These are phyloP conservation scores for Xylaria sp. DNA, from an alignment of 2,329 filamentous ascomycete genomes.

Conservation along the genomic window DNA sequence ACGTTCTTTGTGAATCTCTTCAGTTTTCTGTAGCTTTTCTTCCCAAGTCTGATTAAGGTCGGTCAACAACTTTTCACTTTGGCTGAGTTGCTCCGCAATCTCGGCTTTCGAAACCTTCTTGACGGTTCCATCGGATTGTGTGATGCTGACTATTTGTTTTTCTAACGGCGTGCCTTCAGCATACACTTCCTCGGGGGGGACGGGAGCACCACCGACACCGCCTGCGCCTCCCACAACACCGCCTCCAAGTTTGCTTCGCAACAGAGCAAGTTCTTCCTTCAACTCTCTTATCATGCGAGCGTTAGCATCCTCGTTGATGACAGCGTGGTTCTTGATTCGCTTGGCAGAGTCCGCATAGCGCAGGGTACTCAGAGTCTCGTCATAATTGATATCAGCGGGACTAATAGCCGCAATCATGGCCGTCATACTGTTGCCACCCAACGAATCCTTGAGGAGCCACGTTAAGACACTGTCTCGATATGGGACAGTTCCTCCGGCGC, in stretches of 20 bases:
- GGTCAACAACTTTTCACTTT: slow-evolving; percentile 94
- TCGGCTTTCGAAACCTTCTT: slow-evolving; percentile 99
- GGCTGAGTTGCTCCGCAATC: slow-evolving; percentile 94
- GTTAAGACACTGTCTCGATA: slow-evolving; percentile 97
- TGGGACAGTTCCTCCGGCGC: slow-evolving; percentile 80
- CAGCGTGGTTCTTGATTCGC: slow-evolving; percentile 99
- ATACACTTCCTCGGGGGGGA: slow-evolving; percentile 82
- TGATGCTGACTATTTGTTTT: slow-evolving; percentile 96
- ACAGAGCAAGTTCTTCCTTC: slow-evolving; percentile 89
- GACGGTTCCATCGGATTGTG: slow-evolving; percentile 81
- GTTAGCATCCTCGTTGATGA: slow-evolving; percentile 98
- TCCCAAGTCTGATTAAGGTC: slow-evolving; percentile 99
- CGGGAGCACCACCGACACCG: slow-evolving; percentile 50
- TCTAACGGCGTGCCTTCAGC: slow-evolving; percentile 92
- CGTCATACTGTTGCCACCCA: slow-evolving; percentile 98
- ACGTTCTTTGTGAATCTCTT: slow-evolving; percentile 96
- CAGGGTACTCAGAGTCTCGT: slow-evolving; percentile 94
- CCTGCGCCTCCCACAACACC: slow-evolving; percentile 59
- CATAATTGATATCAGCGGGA: slow-evolving; percentile 98
- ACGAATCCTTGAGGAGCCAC: slow-evolving; percentile 95
- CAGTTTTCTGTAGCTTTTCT: slow-evolving; percentile 92
- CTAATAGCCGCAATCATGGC: slow-evolving; percentile 99
- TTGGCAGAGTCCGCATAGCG: slow-evolving; percentile 98
- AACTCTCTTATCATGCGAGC: slow-evolving; percentile 98
- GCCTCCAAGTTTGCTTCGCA: slow-evolving; percentile 85